These are phyloP conservation scores for Exophiala dermatitidis DNA, from an alignment of 2,329 filamentous ascomycete genomes.

Conservation along the genomic window DNA sequence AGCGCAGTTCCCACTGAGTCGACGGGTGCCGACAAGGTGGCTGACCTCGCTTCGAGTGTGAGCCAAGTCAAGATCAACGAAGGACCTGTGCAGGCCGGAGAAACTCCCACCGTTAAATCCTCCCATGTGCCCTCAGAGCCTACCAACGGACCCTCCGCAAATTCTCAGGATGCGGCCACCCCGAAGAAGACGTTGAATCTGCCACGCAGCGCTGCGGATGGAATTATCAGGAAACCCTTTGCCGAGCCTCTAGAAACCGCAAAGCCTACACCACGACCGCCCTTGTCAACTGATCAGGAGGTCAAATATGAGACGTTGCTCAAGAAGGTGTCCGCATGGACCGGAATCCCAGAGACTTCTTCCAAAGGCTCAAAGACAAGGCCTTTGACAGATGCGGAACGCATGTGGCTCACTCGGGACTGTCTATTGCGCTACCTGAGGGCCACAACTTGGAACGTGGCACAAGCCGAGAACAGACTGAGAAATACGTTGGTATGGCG, in stretches of 20 bases:
- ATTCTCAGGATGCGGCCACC: background rate
- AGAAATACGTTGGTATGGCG: slow-evolving; percentile 79
- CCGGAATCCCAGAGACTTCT: slow-evolving; percentile 57
- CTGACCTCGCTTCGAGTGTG: slow-evolving; percentile 13
- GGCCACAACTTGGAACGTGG: slow-evolving; percentile 80
- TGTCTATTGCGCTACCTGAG: slow-evolving; percentile 89
- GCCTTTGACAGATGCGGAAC: slow-evolving; percentile 70
- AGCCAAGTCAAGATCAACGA: slow-evolving; percentile 13
- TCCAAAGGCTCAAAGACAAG: slow-evolving; percentile 52
- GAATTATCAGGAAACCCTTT: slow-evolving; percentile 51
- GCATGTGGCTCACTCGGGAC: slow-evolving; percentile 84
- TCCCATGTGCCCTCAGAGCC: background rate
- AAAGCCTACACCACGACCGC: slow-evolving; percentile 49
- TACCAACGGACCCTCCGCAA: background rate
- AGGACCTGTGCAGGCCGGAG: background rate
- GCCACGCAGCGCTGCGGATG: slow-evolving; percentile 35
- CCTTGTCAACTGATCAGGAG: slow-evolving; percentile 68
- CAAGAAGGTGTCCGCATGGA: slow-evolving; percentile 62
- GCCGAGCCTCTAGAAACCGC: slow-evolving; percentile 50
- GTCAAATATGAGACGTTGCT: slow-evolving; percentile 75
- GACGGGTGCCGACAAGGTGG: slow-evolving; percentile 20
- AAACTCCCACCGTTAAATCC: background rate
- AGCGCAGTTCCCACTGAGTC: background rate
- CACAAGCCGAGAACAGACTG: slow-evolving; percentile 70
- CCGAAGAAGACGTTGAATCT: slow-evolving; percentile 23